phyloP scores from a whole-genome alignment of 2,329 filamentous ascomycete species.

The Cytospora leucostoma region DNA sequence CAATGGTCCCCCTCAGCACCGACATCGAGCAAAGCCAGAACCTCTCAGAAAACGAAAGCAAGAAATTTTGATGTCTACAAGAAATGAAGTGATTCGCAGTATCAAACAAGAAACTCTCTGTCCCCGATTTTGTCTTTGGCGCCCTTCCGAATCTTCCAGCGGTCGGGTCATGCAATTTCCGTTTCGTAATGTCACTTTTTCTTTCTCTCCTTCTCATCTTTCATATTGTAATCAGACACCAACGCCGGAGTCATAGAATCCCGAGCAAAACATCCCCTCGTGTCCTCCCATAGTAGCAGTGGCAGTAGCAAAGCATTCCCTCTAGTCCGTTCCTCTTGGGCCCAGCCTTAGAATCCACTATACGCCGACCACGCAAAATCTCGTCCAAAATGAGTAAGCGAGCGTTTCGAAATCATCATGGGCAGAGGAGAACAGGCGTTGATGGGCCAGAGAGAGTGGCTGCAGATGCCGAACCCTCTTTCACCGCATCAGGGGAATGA shows the following conservation, averaged over 20 bases:
- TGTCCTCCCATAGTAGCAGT: background rate
- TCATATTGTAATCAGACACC: background rate
- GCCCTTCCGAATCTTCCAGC: conserved; percentile 16
- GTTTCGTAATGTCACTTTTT: conserved; percentile 11
- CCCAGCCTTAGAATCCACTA: conserved; percentile 3
- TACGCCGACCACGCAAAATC: background rate
- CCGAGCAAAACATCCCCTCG: background rate
- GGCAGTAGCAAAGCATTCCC: background rate
- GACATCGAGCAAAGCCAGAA: background rate
- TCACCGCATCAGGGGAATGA: background rate
- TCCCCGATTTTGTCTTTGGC: background rate
- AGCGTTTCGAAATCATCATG: background rate
- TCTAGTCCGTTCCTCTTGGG: background rate
- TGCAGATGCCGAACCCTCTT: background rate
- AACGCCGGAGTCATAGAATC: background rate
- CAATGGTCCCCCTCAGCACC: background rate
- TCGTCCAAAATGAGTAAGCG: background rate
- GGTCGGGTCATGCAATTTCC: conserved; percentile 16
- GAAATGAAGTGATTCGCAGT: conserved; percentile 8
- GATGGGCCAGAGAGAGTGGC: background rate
- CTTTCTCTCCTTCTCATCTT: conserved; percentile 7
- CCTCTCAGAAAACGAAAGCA: background rate
- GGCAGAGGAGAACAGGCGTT: background rate
- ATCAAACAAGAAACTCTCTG: conserved; percentile 1
- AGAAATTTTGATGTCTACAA: conserved; percentile 12